Conservation (phyloP, 768 basidiomycete species). For the Pleurotus cornucopiae region DNA sequence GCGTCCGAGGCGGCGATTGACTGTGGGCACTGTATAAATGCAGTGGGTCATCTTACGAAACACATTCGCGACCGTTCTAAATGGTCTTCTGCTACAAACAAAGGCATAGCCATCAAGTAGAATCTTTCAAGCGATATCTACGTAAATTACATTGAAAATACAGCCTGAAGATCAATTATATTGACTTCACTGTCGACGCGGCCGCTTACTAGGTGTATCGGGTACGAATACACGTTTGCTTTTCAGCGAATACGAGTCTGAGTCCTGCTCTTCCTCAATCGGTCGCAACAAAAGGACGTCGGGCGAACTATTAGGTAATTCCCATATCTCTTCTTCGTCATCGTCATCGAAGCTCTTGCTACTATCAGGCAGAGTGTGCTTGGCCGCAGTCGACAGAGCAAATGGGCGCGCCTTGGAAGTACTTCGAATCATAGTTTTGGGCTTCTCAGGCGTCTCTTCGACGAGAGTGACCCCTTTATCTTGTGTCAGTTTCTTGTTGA, state of each 20-base stretch:
- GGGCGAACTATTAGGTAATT: slow-evolving; percentile 37
- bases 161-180: too few species aligned
- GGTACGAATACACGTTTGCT: slow-evolving; percentile 4
- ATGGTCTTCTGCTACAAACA: too few species aligned
- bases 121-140: not conserved
- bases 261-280: slow-evolving; percentile 8
- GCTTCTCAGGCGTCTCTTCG: slow-evolving; percentile 50
- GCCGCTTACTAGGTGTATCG: slow-evolving; percentile 18
- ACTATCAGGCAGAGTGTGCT: not conserved
- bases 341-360: slow-evolving; percentile 18
- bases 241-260: not conserved
- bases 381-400: slow-evolving; percentile 7
- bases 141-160: not conserved
- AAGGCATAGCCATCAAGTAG: too few species aligned
- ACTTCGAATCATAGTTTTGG: slow-evolving; percentile 19
- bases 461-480: slow-evolving; percentile 44
- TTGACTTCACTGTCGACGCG: slow-evolving; percentile 5
- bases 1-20: too few species aligned
- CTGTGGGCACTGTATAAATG: too few species aligned
- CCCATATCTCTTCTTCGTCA: slow-evolving; percentile 34
- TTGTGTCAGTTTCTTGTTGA: not conserved
- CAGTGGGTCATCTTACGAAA: too few species aligned
- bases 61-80: too few species aligned
- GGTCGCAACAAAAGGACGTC: slow-evolving; percentile 31
- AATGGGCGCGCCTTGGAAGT: slow-evolving; percentile 9